Evolutionary conservation across 441 rosid species (phyloP).

Genomic region (Macaranga tanarius): DNA sequence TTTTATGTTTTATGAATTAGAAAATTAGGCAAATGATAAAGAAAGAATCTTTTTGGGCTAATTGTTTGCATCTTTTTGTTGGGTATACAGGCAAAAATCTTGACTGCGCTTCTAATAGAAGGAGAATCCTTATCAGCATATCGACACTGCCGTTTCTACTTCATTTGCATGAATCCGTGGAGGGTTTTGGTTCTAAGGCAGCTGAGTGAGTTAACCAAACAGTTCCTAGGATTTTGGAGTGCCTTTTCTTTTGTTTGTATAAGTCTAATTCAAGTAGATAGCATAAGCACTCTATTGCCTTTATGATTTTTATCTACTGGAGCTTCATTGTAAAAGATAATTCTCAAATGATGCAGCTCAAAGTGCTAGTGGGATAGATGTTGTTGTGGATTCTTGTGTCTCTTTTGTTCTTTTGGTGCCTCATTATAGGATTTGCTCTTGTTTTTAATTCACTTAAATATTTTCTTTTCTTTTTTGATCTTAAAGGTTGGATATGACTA

Average conservation of each 20-base stretch:
- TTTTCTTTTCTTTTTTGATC: constrained; percentile 18
- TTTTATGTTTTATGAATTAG: background rate
- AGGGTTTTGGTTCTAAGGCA: constrained; percentile 40
- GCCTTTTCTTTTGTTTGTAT: background rate
- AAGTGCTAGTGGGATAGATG: background rate
- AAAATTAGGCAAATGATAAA: background rate
- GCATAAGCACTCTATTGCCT: background rate
- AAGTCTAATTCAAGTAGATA: background rate
- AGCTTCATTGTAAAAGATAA: background rate
- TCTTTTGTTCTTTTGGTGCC: background rate
- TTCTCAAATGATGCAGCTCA: background rate
- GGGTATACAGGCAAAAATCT: constrained; percentile 31
- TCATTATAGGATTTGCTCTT: background rate
- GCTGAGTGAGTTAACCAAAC: constrained; percentile 44
- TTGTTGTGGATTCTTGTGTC: background rate
- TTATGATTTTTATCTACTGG: background rate
- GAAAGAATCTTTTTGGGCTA: background rate
- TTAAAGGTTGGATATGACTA: constrained; percentile 29
- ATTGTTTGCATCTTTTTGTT: background rate
- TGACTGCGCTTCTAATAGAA: constrained; percentile 33
- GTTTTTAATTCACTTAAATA: background rate
- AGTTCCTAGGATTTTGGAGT: background rate
- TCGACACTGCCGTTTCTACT: constrained; percentile 51
- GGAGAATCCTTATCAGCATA: constrained; percentile 40
- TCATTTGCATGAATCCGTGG: constrained; percentile 24